A percentile compares a stretch with the other conserved stretches of the same genome.
These are phyloP conservation scores for Vigna radiata DNA, from an alignment of 306 rosid species.

Conservation along the genomic window DNA sequence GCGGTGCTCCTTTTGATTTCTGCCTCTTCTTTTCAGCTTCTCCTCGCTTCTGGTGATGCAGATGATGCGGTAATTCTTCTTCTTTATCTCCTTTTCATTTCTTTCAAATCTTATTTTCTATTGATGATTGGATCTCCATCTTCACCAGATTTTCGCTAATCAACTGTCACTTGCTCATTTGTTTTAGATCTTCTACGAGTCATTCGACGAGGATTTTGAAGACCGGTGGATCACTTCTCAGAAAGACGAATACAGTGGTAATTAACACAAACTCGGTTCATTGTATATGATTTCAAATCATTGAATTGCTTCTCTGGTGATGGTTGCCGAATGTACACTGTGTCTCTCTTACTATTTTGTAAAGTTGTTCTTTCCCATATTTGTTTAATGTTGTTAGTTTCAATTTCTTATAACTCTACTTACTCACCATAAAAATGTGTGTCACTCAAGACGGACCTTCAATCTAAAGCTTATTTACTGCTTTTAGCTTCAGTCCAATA, in stretches of 20 bases:
- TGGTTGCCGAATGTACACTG: neutral
- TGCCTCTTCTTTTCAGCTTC: constrained; percentile 55
- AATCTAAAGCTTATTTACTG: too few species aligned
- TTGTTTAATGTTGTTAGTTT: neutral
- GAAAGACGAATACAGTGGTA: constrained; percentile 78
- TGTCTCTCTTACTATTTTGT: neutral
- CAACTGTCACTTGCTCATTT: neutral
- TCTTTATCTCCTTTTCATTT: neutral
- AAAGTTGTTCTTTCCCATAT: neutral
- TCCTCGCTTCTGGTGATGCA: constrained; percentile 67
- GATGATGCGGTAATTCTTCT: constrained; percentile 41
- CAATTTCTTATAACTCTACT: neutral
- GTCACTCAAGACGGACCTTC: neutral
- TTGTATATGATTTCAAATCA: neutral
- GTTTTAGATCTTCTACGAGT: constrained; percentile 79
- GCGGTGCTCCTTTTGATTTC: constrained; percentile 48
- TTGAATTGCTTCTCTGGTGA: neutral
- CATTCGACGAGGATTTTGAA: constrained; percentile 81
- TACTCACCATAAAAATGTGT: constrained; percentile 3
- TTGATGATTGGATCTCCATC: constrained; percentile 28
- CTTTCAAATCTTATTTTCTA: neutral
- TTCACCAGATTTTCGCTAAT: neutral
- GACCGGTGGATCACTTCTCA: constrained; percentile 77
- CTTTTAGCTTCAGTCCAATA: neutral
- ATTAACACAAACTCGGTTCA: neutral